Evolutionary conservation across 1,139 yeast species (phyloP).

Genomic region (Geotrichum candidum): DNA sequence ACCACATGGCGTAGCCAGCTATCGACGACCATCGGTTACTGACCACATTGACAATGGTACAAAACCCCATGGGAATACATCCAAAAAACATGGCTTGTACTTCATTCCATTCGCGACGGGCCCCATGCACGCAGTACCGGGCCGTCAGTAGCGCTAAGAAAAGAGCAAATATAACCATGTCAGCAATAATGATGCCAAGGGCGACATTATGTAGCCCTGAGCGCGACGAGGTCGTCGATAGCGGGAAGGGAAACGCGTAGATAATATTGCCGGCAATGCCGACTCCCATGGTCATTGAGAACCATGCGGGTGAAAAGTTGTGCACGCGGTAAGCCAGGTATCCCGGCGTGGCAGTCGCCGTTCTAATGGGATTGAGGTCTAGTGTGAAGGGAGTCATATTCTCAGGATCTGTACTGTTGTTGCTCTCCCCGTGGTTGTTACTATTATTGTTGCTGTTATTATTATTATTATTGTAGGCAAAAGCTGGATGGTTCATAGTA

Average conservation of each 20-base stretch:
- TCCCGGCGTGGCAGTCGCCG: background rate
- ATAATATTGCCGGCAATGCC: constrained; percentile 63
- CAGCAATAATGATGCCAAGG: constrained; percentile 50
- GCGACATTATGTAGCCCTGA: constrained; percentile 50
- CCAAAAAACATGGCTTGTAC: constrained; percentile 60
- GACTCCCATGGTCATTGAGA: constrained; percentile 76
- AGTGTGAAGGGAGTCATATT: background rate
- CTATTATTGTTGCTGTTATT: background rate
- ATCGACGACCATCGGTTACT: constrained; percentile 45
- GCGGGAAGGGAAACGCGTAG: constrained; percentile 53
- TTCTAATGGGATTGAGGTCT: background rate
- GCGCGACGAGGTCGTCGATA: background rate
- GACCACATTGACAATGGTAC: constrained; percentile 59
- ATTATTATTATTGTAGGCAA: too few relatives aligned
- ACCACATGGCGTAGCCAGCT: constrained; percentile 47
- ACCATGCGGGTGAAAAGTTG: constrained; percentile 38
- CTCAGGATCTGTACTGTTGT: background rate
- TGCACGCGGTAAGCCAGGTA: constrained; percentile 6
- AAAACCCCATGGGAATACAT: constrained; percentile 70
- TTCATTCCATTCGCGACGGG: constrained; percentile 42
- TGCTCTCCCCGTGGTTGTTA: background rate
- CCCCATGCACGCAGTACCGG: constrained; percentile 38
- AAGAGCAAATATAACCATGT: constrained; percentile 44
- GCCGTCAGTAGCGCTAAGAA: constrained; percentile 39
- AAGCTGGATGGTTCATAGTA: background rate